A percentile compares a stretch with the other conserved stretches of the same genome.
phyloP scores from a whole-genome alignment of 169 alveolate species.

The Plasmodium falciparum region DNA sequence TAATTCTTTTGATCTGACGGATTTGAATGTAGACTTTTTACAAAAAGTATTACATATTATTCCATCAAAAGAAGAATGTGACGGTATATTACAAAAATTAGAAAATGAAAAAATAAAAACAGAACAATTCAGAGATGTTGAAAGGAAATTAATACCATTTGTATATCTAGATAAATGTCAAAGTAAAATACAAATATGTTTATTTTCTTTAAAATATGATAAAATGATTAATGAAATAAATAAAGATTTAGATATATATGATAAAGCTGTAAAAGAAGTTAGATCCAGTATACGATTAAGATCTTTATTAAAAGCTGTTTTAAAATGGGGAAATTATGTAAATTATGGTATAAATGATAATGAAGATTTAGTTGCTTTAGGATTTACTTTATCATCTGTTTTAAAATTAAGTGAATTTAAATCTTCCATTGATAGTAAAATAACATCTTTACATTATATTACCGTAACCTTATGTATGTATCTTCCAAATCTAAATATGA shows the following conservation, averaged over 20 bases:
- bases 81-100: conserved; percentile 60
- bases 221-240: conserved; percentile 67
- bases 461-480: conserved; percentile 81
- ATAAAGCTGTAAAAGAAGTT: conserved; percentile 80
- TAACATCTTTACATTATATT: conserved; percentile 86
- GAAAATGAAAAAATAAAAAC: conserved; percentile 49
- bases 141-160: conserved; percentile 75
- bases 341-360: conserved; percentile 83
- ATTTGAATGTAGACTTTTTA: conserved; percentile 56
- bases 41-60: conserved; percentile 64
- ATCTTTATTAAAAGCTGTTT: conserved; percentile 79
- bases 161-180: conserved; percentile 71
- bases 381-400: conserved; percentile 85
- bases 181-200: conserved; percentile 74
- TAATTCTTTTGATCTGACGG: conserved; percentile 64
- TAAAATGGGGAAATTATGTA: conserved; percentile 87
- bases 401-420: conserved; percentile 84
- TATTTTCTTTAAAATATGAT: conserved; percentile 78
- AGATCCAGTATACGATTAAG: conserved; percentile 78
- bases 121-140: conserved; percentile 78
- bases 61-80: conserved; percentile 80
- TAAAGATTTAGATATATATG: conserved; percentile 77
- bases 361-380: conserved; percentile 78
- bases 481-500: conserved; percentile 76
- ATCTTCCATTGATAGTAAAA: conserved; percentile 79